Conservation (phyloP, 768 basidiomycete species). For the Boletus tylopilopsis region DNA sequence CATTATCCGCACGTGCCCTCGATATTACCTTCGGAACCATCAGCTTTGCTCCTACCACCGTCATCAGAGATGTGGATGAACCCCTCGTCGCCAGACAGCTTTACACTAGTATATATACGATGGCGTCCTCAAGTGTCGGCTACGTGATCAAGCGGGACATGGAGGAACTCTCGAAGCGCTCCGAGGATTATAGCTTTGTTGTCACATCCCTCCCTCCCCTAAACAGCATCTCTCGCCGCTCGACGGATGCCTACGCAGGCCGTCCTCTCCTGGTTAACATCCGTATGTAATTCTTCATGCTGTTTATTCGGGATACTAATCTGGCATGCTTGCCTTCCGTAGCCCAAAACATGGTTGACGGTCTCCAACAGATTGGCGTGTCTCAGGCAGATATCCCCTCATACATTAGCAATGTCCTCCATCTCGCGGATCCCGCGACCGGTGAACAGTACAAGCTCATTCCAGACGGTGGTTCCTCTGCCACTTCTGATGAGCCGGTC, state of each 20-base stretch:
- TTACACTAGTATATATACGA: too few relatives aligned
- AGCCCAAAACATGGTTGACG: background rate
- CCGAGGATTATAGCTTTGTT: background rate
- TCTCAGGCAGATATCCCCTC: background rate
- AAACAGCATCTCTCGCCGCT: background rate
- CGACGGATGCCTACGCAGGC: background rate
- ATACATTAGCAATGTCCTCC: background rate
- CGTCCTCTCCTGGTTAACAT: background rate
- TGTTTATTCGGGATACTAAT: background rate
- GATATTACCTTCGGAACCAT: background rate
- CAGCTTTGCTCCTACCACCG: too few relatives aligned
- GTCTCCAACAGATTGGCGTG: background rate
- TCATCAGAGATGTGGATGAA: background rate
- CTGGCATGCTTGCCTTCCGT: background rate
- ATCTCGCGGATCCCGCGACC: background rate
- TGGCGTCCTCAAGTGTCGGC: too few relatives aligned
- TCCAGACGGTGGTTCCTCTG: background rate
- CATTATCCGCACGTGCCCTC: background rate
- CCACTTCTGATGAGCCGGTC: background rate
- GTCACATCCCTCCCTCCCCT: background rate
- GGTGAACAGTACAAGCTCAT: background rate
- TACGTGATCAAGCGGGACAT: background rate
- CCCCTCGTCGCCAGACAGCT: background rate
- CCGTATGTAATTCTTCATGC: background rate
- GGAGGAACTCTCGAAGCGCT: conserved; percentile 1